These are phyloP conservation scores for Sanghuangporus baumii DNA, from an alignment of 1,284 basidiomycete species.

Conservation along the genomic window DNA sequence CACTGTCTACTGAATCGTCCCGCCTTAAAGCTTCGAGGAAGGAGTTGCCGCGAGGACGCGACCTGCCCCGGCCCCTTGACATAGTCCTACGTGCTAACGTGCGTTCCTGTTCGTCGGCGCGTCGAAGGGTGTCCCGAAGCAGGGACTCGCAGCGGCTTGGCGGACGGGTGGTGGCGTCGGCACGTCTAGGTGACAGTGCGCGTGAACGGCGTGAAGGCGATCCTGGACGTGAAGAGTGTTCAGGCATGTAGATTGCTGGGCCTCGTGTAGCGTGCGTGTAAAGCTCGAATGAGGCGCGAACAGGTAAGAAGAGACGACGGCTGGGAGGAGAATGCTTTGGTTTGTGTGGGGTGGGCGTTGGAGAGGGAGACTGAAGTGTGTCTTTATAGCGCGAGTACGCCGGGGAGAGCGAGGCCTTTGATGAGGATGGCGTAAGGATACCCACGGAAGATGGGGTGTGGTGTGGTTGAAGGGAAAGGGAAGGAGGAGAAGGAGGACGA, in stretches of 20 bases:
- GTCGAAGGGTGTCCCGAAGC: constrained; percentile 50
- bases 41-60: constrained; percentile 13
- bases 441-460: neutral
- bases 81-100: constrained; percentile 16
- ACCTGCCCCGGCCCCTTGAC: constrained; percentile 19
- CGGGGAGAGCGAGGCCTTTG: constrained; percentile 12
- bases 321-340: constrained; percentile 5
- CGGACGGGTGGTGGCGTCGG: constrained; percentile 7
- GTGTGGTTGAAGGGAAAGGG: neutral
- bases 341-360: neutral
- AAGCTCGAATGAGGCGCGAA: constrained; percentile 7
- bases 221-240: constrained; percentile 3
- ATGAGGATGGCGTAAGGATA: constrained; percentile 11
- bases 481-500: constrained; percentile 2
- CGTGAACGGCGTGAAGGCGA: constrained; percentile 11
- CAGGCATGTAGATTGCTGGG: neutral
- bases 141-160: constrained; percentile 45
- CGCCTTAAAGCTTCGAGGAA: constrained; percentile 6
- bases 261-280: constrained; percentile 5
- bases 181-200: constrained; percentile 9
- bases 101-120: constrained; percentile 39
- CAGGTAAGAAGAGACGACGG: constrained; percentile 9
- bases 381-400: neutral
- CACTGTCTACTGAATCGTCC: constrained; percentile 3
- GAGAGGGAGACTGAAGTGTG: neutral